phyloP scores from a whole-genome alignment of 2,329 filamentous ascomycete genomes.

The Botrytis pseudocinerea region DNA sequence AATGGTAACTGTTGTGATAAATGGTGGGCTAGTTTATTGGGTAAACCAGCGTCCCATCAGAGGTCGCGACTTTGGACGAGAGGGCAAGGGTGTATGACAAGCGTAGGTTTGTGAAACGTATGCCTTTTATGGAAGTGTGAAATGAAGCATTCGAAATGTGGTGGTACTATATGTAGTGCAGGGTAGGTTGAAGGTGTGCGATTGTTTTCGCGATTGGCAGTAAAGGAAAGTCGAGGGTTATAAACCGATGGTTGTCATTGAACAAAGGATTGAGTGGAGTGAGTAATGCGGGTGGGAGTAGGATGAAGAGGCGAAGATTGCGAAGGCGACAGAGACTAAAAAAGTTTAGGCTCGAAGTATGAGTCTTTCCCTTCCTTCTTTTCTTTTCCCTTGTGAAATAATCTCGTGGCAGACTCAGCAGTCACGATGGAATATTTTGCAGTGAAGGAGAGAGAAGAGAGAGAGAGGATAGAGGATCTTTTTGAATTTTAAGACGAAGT shows the following conservation, averaged over 20 bases:
- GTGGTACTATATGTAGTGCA: not conserved
- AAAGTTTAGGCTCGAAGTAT: conserved; percentile 14
- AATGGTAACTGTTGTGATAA: conserved; percentile 38
- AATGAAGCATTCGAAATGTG: conserved; percentile 10
- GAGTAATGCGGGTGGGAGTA: conserved; percentile 20
- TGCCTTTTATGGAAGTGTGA: not conserved
- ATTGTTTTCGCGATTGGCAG: not conserved
- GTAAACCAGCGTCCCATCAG: conserved; percentile 37
- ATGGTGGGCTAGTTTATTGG: conserved; percentile 38
- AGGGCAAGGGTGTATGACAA: conserved; percentile 9
- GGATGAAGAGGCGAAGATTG: conserved; percentile 30
- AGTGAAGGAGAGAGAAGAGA: not conserved
- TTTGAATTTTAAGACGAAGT: not conserved
- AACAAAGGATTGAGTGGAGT: conserved; percentile 39
- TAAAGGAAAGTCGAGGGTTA: conserved; percentile 27
- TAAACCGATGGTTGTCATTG: conserved; percentile 29
- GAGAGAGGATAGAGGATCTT: not conserved
- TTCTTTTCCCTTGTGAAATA: not conserved
- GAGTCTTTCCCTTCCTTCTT: conserved; percentile 4
- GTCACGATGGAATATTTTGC: not conserved
- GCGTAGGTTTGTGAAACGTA: conserved; percentile 7
- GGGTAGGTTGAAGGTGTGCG: not conserved
- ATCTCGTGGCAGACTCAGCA: not conserved
- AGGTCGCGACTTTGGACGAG: conserved; percentile 23
- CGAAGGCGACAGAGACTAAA: conserved; percentile 17